phyloP scores from a whole-genome alignment of 768 basidiomycete species.

The Rhizopogon roseolus region DNA sequence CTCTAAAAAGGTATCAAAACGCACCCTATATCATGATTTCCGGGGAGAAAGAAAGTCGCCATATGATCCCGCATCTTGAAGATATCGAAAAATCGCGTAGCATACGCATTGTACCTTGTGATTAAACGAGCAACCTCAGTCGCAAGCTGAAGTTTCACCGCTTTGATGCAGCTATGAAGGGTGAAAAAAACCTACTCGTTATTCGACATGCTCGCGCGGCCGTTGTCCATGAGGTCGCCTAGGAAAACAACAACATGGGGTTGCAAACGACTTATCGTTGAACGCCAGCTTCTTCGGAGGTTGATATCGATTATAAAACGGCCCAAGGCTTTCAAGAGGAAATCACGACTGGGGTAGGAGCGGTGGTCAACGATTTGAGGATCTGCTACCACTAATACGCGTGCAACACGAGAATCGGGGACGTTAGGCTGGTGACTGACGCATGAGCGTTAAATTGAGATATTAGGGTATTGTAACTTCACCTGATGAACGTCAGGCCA shows the following conservation, averaged over 20 bases:
- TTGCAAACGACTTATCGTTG: conserved; percentile 41
- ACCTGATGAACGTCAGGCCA: conserved; percentile 55
- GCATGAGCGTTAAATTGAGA: conserved; percentile 1
- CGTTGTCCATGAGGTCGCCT: conserved; percentile 92
- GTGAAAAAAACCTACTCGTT: conserved; percentile 53
- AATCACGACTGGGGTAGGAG: conserved; percentile 62
- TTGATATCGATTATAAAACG: conserved; percentile 75
- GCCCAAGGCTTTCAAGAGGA: conserved; percentile 52
- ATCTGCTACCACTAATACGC: conserved; percentile 75
- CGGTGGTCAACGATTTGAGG: conserved; percentile 78
- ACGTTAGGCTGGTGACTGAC: neutral
- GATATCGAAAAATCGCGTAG: conserved; percentile 61
- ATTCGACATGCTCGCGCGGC: conserved; percentile 57
- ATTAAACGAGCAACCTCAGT: conserved; percentile 5
- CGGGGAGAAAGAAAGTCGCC: conserved; percentile 72
- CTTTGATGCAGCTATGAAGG: neutral
- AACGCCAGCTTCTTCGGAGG: conserved; percentile 81
- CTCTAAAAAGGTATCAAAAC: conserved; percentile 10
- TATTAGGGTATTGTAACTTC: conserved; percentile 14
- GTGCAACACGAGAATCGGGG: conserved; percentile 17
- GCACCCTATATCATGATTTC: conserved; percentile 89
- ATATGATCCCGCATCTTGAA: conserved; percentile 47
- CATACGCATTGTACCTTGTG: conserved; percentile 71
- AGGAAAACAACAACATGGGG: conserved; percentile 79
- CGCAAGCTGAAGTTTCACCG: neutral